Evolutionary conservation across 805 yeast genomes (phyloP).

Genomic region (Isabelozyma pseudorhagii): DNA sequence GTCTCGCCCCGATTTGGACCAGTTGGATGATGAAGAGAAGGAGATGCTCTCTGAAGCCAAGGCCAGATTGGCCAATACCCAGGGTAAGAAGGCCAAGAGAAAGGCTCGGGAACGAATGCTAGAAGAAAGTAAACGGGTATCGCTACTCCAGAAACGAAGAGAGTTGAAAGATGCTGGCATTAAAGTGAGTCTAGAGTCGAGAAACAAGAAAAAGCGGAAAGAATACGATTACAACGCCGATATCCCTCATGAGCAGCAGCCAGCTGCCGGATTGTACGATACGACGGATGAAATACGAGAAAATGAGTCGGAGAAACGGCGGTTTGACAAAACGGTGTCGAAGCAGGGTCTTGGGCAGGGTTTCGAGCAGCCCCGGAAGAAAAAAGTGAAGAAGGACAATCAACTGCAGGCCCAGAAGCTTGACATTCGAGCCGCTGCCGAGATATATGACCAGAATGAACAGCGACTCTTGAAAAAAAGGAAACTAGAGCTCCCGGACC

Average conservation of each 20-base stretch:
- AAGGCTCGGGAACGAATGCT: conserved; percentile 82
- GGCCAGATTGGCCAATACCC: conserved; percentile 86
- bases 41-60: conserved; percentile 95
- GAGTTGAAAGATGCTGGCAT: conserved; percentile 81
- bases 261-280: conserved; percentile 68
- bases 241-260: conserved; percentile 72
- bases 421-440: conserved; percentile 23
- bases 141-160: conserved; percentile 74
- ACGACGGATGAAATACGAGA: conserved; percentile 52
- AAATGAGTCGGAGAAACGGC: conserved; percentile 34
- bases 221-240: conserved; percentile 83
- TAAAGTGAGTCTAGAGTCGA: conserved; percentile 46
- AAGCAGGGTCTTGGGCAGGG: conserved; percentile 42
- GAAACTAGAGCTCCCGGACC: conserved; percentile 24
- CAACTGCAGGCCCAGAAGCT: conserved; percentile 11
- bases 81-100: conserved; percentile 91
- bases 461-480: conserved; percentile 20
- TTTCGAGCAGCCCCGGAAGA: conserved; percentile 23
- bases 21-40: conserved; percentile 80
- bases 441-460: conserved; percentile 14
- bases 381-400: conserved; percentile 11
- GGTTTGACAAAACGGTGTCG: conserved; percentile 44
- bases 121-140: conserved; percentile 72
- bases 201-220: conserved; percentile 51
- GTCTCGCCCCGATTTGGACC: conserved; percentile 77